These are phyloP conservation scores for Annulohypoxylon maeteangense DNA, from an alignment of 495 filamentous ascomycete genomes.

Conservation along the genomic window DNA sequence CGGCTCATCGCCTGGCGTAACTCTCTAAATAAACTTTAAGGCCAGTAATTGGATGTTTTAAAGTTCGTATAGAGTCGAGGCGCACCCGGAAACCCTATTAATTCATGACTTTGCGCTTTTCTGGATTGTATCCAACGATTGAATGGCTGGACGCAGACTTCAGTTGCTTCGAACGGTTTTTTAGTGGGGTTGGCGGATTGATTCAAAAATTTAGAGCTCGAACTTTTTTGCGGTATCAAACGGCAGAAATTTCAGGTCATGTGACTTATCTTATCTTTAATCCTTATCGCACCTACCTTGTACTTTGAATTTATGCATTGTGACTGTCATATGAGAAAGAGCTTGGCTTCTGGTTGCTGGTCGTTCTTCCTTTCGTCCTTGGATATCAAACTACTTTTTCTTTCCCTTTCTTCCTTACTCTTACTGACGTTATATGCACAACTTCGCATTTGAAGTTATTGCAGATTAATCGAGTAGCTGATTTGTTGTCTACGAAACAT, in stretches of 20 bases:
- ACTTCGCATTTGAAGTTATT: not conserved
- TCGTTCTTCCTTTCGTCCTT: not conserved
- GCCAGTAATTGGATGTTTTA: not conserved
- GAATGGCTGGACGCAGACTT: constrained; percentile 21
- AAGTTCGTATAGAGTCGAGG: constrained; percentile 9
- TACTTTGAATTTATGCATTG: constrained; percentile 10
- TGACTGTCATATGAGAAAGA: not conserved
- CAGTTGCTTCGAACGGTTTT: constrained; percentile 20
- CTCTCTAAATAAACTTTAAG: not conserved
- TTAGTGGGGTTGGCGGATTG: constrained; percentile 36
- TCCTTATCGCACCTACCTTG: constrained; percentile 14
- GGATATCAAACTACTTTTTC: not conserved
- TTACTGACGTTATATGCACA: constrained; percentile 22
- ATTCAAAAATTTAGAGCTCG: constrained; percentile 45
- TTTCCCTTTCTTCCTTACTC: no score
- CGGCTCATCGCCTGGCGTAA: constrained; percentile 37
- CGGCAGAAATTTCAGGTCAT: constrained; percentile 43
- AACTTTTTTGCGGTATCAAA: constrained; percentile 47
- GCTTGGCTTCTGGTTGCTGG: not conserved
- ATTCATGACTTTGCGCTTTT: constrained; percentile 23
- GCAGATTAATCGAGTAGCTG: not conserved
- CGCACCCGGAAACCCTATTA: constrained; percentile 22
- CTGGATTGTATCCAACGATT: constrained; percentile 18
- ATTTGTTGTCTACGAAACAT: not conserved
- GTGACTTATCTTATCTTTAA: constrained; percentile 31